Evolutionary conservation across 1,284 basidiomycete species (phyloP).

Genomic region (Apiotrichum laibachii): DNA sequence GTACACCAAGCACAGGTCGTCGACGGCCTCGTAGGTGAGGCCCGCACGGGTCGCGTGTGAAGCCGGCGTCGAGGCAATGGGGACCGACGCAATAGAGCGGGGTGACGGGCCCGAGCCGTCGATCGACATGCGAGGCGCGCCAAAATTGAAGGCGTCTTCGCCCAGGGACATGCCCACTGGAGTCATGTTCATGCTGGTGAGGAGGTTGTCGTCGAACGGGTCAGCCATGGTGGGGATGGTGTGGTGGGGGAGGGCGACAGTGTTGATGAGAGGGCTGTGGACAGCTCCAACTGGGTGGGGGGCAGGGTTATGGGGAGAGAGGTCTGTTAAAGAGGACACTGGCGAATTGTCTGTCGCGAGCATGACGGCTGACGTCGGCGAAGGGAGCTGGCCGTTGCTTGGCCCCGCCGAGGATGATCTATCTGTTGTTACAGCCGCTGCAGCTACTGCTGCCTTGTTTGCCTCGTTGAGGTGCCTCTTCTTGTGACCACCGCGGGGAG

Average conservation of each 20-base stretch:
- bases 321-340: too few relatives aligned
- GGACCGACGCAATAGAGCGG: neutral
- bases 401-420: too few relatives aligned
- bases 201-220: neutral
- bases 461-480: conserved; percentile 11
- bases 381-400: too few relatives aligned
- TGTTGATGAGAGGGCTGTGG: too few relatives aligned
- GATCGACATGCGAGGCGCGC: neutral
- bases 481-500: conserved; percentile 15
- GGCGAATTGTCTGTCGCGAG: too few relatives aligned
- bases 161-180: too few relatives aligned
- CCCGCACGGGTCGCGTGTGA: conserved; percentile 12
- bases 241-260: too few relatives aligned
- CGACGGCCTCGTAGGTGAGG: conserved; percentile 11
- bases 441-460: conserved; percentile 3
- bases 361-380: too few relatives aligned
- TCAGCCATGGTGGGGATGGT: neutral
- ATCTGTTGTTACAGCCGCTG: neutral
- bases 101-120: neutral
- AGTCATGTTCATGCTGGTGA: neutral
- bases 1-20: conserved; percentile 21
- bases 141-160: neutral
- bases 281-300: too few relatives aligned
- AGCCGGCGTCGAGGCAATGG: neutral
- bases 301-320: too few relatives aligned